phyloP scores from a whole-genome alignment of 768 basidiomycete species.

The Leccinum uliginosum region DNA sequence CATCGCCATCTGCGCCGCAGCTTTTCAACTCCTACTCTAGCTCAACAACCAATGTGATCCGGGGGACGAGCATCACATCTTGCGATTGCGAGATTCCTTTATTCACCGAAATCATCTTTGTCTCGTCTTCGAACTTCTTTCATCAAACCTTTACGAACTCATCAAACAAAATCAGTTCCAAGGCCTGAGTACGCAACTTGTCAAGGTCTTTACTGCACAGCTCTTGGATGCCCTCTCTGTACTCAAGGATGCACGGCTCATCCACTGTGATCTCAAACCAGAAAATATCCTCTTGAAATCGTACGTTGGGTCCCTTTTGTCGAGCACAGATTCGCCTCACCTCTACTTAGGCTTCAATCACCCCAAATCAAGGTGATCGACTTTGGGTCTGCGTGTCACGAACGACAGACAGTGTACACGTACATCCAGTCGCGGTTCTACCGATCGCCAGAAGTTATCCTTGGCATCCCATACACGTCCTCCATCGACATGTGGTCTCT shows the following conservation, averaged over 20 bases:
- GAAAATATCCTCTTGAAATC: constrained; percentile 98
- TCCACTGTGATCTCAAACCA: constrained; percentile 98
- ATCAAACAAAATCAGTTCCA: constrained; percentile 99
- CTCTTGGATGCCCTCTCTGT: constrained; percentile 88
- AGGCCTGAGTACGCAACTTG: constrained; percentile 92
- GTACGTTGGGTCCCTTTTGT: constrained; percentile 37
- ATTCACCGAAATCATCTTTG: constrained; percentile 96
- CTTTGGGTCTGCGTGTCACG: constrained; percentile 98
- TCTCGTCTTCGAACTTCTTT: constrained; percentile 95
- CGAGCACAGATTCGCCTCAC: background rate
- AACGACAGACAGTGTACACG: constrained; percentile 99
- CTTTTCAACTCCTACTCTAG: constrained; percentile 37
- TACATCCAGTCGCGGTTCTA: constrained; percentile 99
- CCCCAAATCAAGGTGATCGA: constrained; percentile 99
- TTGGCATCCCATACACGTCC: constrained; percentile 91
- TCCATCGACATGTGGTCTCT: constrained; percentile 99
- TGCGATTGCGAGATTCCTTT: constrained; percentile 92
- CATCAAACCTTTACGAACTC: constrained; percentile 96
- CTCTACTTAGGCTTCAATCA: constrained; percentile 70
- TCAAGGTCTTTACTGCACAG: constrained; percentile 98
- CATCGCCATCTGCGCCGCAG: background rate
- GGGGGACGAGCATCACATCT: constrained; percentile 92
- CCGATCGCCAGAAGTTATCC: constrained; percentile 93
- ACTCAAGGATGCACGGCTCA: constrained; percentile 91
- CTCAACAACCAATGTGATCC: constrained; percentile 94